Evolutionary conservation across 257 asterid species (phyloP).

Genomic region (Solanum clarkiae): DNA sequence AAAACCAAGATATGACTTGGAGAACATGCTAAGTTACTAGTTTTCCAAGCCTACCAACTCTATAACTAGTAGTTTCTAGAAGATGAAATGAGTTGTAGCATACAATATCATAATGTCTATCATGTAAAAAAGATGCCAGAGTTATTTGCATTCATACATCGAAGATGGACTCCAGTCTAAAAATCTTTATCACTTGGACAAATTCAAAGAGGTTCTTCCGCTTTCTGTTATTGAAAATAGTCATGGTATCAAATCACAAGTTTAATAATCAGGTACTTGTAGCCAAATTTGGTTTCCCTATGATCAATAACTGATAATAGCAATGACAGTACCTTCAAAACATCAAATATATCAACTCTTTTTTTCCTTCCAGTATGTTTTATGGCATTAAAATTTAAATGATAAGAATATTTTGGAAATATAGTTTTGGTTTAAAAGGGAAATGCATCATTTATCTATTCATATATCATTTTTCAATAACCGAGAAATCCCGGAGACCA

Average conservation of each 20-base stretch:
- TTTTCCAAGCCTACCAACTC: background rate
- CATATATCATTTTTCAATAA: background rate
- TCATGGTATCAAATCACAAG: background rate
- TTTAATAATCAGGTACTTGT: background rate
- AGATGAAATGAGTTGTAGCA: background rate
- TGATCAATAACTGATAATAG: background rate
- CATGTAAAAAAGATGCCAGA: background rate
- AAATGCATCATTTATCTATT: background rate
- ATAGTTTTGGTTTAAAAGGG: background rate
- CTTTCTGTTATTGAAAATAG: background rate
- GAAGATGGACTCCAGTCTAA: background rate
- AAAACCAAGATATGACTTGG: background rate
- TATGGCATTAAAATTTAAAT: background rate
- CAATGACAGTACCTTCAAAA: background rate
- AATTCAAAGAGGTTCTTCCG: background rate
- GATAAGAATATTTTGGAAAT: background rate
- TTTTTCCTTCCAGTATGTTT: background rate
- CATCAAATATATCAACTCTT: no score
- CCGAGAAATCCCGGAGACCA: background rate
- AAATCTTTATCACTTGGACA: background rate
- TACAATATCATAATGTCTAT: background rate
- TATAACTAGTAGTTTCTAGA: background rate
- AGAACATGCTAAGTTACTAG: background rate
- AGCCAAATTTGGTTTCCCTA: background rate
- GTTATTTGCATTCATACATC: background rate